A percentile compares a stretch with the other conserved stretches of the same genome.
These are phyloP conservation scores for Dothideomycetes sp. DNA, from an alignment of 2,329 filamentous ascomycete genomes.

Conservation along the genomic window DNA sequence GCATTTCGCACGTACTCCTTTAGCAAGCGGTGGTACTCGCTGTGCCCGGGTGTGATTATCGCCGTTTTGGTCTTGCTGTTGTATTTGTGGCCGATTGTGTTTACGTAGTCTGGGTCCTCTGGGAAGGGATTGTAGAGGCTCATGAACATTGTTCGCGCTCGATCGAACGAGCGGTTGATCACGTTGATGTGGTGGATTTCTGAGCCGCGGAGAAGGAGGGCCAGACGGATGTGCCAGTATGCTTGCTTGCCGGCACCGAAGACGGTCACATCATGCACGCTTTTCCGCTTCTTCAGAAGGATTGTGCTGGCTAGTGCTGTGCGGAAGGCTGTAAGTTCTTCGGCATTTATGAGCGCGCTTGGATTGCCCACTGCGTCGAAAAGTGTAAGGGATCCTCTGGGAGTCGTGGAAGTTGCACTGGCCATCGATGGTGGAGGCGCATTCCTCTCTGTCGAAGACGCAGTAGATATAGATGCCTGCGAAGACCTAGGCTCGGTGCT, in stretches of 20 bases:
- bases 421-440: constrained; percentile 19
- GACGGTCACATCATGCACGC: constrained; percentile 65
- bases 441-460: constrained; percentile 9
- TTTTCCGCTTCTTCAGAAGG: constrained; percentile 51
- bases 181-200: constrained; percentile 74
- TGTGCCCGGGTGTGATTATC: constrained; percentile 58
- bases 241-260: constrained; percentile 87
- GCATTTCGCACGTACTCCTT: constrained; percentile 60
- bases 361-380: constrained; percentile 43
- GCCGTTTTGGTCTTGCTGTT: constrained; percentile 48
- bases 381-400: constrained; percentile 44
- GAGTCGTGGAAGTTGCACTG: constrained; percentile 15
- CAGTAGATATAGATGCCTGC: constrained; percentile 8
- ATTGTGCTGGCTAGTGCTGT: constrained; percentile 55
- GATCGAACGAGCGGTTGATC: constrained; percentile 63
- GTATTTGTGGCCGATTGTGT: constrained; percentile 24
- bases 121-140: constrained; percentile 40
- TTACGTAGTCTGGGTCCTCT: constrained; percentile 22
- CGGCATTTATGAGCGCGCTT: constrained; percentile 53
- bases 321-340: constrained; percentile 58
- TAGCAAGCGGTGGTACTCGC: constrained; percentile 55
- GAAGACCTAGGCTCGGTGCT: not conserved
- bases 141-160: constrained; percentile 40
- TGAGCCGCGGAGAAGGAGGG: constrained; percentile 56
- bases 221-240: constrained; percentile 85